Percentiles rank a stretch among this genome's conserved stretches.
These are phyloP conservation scores for Zygoascus flipseniorum DNA, from an alignment of 805 yeast species.

Conservation along the genomic window DNA sequence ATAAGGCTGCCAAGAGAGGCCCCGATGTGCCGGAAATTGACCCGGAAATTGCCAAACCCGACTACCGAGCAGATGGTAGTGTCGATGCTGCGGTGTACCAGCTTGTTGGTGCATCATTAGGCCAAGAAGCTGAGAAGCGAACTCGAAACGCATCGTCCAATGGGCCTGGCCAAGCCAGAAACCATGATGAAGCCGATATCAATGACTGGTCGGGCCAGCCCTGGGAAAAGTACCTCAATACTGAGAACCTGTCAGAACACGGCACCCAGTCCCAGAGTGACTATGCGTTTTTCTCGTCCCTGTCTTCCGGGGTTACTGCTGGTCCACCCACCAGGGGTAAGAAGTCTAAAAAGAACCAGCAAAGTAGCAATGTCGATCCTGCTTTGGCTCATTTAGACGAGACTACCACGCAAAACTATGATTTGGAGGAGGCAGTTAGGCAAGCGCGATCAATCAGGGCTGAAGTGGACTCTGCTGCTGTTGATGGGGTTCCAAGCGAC, in stretches of 20 bases:
- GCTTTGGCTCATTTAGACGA: constrained; percentile 42
- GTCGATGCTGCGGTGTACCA: constrained; percentile 77
- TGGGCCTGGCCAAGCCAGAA: not conserved
- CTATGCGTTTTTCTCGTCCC: not conserved
- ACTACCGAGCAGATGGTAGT: constrained; percentile 8
- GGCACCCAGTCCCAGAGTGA: not conserved
- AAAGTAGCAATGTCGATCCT: constrained; percentile 42
- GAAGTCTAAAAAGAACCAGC: not conserved
- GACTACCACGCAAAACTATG: constrained; percentile 10
- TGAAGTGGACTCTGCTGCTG: not conserved
- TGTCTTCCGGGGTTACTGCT: not conserved
- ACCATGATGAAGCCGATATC: not conserved
- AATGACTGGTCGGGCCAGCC: constrained; percentile 4
- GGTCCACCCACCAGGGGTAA: not conserved
- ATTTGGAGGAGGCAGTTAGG: constrained; percentile 15
- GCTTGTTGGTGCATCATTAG: constrained; percentile 58
- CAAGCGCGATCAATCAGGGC: not conserved
- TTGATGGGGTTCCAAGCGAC: constrained; percentile 16
- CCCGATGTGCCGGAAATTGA: not conserved
- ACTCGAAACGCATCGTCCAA: not conserved
- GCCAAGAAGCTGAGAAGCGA: constrained; percentile 21
- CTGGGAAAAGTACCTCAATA: constrained; percentile 15
- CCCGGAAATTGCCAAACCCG: constrained; percentile 2
- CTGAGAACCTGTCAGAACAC: not conserved
- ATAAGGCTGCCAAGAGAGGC: not conserved